phyloP scores from a whole-genome alignment of 2,329 filamentous ascomycete species.

The Talaromyces verruculosus region DNA sequence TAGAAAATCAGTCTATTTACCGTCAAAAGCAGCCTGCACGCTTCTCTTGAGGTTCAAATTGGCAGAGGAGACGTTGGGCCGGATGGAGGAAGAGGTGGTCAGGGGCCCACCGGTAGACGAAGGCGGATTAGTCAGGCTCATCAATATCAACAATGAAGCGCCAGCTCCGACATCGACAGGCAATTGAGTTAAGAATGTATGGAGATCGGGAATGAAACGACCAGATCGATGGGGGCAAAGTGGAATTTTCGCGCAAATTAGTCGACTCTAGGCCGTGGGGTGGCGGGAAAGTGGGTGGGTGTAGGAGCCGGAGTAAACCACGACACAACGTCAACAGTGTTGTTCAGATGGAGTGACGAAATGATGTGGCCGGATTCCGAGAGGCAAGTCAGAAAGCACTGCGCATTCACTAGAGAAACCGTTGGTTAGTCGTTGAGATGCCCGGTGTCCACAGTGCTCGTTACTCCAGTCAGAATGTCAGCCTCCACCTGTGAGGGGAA shows the following conservation, averaged over 20 bases:
- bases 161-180: conserved; percentile 11
- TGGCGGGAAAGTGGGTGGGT: conserved; percentile 8
- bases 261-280: conserved; percentile 3
- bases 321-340: neutral
- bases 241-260: conserved; percentile 5
- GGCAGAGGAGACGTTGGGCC: conserved; percentile 32
- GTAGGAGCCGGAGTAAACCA: neutral
- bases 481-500: neutral
- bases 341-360: neutral
- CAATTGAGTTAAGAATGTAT: conserved; percentile 4
- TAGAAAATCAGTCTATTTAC: conserved; percentile 36
- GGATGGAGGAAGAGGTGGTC: conserved; percentile 36
- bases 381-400: neutral
- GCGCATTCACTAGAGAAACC: neutral
- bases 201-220: conserved; percentile 14
- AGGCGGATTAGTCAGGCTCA: conserved; percentile 47
- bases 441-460: neutral
- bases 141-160: conserved; percentile 23
- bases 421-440: neutral
- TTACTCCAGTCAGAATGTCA: neutral
- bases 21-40: conserved; percentile 47
- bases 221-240: conserved; percentile 2
- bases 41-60: conserved; percentile 44
- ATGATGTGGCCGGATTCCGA: conserved; percentile 5
- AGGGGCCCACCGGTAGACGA: conserved; percentile 39